A percentile compares a stretch with the other conserved stretches of the same genome.
phyloP scores from a whole-genome alignment of 352 stramenopile species.

The Phytophthora podocarpi region DNA sequence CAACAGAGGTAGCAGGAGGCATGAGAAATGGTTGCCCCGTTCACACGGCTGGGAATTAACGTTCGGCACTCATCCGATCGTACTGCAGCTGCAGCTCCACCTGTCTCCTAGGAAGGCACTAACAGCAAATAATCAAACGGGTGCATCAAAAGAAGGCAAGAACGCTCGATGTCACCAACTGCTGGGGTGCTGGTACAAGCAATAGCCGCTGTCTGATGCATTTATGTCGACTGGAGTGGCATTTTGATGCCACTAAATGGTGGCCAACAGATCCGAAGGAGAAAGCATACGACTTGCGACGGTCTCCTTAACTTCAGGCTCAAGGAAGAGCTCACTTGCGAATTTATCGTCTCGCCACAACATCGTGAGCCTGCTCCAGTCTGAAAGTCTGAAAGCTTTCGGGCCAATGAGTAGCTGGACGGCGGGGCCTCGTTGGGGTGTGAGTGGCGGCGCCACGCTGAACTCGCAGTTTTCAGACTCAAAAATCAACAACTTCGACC shows the following conservation, averaged over 20 bases:
- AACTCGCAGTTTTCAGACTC: slow-evolving; percentile 4
- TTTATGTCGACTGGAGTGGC: slow-evolving; percentile 26
- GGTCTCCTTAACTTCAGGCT: not conserved
- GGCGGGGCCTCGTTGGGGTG: slow-evolving; percentile 12
- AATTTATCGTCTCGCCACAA: too few species aligned
- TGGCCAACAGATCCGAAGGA: slow-evolving; percentile 15
- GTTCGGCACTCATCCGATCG: slow-evolving; percentile 15
- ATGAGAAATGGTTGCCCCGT: slow-evolving; percentile 5
- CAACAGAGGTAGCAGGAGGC: not conserved
- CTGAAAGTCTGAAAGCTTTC: too few species aligned
- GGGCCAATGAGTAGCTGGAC: slow-evolving; percentile 20
- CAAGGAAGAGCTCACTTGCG: too few species aligned
- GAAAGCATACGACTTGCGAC: slow-evolving; percentile 15
- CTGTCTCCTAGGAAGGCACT: slow-evolving; percentile 17
- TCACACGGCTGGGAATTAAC: too few species aligned
- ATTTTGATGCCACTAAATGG: slow-evolving; percentile 32
- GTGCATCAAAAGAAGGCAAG: slow-evolving; percentile 10
- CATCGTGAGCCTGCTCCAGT: too few species aligned
- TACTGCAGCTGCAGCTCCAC: slow-evolving; percentile 12
- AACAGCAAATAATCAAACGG: slow-evolving; percentile 6
- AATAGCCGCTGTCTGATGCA: not conserved
- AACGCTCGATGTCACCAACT: slow-evolving; percentile 15
- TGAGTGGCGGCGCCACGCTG: slow-evolving; percentile 12
- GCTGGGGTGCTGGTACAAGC: slow-evolving; percentile 1
- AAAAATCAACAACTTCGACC: slow-evolving; percentile 10